These are phyloP conservation scores for Lignosus rhinocerotis DNA, from an alignment of 1,284 basidiomycete genomes.

Conservation along the genomic window DNA sequence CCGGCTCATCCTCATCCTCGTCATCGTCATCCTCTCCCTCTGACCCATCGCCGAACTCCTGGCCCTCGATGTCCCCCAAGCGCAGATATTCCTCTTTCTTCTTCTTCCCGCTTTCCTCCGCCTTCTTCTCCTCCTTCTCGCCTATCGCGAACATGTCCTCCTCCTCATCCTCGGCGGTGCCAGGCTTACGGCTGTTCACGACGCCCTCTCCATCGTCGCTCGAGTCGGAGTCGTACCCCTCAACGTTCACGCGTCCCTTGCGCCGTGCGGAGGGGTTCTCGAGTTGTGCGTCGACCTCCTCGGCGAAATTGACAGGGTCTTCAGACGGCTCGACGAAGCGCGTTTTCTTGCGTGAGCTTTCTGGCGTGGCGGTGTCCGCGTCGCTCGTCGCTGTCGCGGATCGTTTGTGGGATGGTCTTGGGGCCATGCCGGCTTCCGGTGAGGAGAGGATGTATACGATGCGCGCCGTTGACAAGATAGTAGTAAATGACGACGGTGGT, in stretches of 20 bases:
- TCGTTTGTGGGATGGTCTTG: constrained; percentile 56
- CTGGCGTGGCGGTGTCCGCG: constrained; percentile 36
- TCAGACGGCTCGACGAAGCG: constrained; percentile 79
- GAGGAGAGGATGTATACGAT: too few species aligned
- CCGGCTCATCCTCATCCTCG: constrained; percentile 58
- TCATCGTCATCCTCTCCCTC: constrained; percentile 49
- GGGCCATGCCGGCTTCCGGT: constrained; percentile 41
- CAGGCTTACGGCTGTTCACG: constrained; percentile 72
- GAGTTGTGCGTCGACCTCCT: constrained; percentile 72
- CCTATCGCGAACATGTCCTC: constrained; percentile 89
- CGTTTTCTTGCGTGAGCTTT: constrained; percentile 62
- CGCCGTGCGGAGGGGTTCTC: constrained; percentile 60
- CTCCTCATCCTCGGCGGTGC: constrained; percentile 58
- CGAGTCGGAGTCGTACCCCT: constrained; percentile 94
- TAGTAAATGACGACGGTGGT: too few species aligned
- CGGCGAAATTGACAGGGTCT: constrained; percentile 71
- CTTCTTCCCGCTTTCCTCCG: constrained; percentile 46
- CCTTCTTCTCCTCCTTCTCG: constrained; percentile 55
- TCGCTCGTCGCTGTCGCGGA: constrained; percentile 42
- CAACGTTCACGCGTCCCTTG: constrained; percentile 73
- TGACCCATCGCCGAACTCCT: constrained; percentile 78
- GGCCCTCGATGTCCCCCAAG: constrained; percentile 93
- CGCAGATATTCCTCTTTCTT: constrained; percentile 78
- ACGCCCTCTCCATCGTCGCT: constrained; percentile 92
- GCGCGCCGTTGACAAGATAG: too few species aligned